These are phyloP conservation scores for Xylaria multiplex DNA, from an alignment of 2,329 filamentous ascomycete genomes.

Conservation along the genomic window DNA sequence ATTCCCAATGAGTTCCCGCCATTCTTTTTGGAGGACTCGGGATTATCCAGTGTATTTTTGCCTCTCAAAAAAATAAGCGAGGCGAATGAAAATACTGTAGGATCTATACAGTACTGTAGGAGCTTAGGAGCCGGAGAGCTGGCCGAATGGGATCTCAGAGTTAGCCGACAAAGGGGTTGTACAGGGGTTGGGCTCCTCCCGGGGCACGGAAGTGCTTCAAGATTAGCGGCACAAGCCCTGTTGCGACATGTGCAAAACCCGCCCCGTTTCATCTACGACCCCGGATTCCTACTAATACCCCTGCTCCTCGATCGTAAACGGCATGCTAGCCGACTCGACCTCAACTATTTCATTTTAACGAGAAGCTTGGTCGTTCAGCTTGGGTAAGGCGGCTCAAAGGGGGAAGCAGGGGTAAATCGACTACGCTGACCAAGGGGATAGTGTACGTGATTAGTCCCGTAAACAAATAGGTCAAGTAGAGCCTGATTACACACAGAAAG, in stretches of 20 bases:
- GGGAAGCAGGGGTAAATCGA: no score
- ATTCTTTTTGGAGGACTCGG: not conserved
- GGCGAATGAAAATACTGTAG: not conserved
- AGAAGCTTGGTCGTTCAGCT: conserved; percentile 9
- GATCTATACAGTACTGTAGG: not conserved
- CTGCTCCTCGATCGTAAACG: conserved; percentile 11
- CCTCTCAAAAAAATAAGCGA: not conserved
- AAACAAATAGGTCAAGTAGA: no score
- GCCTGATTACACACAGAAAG: no score
- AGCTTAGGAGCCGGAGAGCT: not conserved
- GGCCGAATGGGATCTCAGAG: conserved; percentile 30
- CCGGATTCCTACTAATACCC: conserved; percentile 12
- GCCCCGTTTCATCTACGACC: conserved; percentile 43
- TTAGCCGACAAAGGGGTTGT: conserved; percentile 40
- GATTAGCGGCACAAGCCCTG: conserved; percentile 33
- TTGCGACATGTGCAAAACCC: conserved; percentile 48
- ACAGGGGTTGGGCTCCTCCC: conserved; percentile 30
- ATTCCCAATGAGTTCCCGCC: not conserved
- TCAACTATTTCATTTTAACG: not conserved
- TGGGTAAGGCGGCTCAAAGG: conserved; percentile 13
- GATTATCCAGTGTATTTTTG: not conserved
- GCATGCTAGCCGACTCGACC: conserved; percentile 10
- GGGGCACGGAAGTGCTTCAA: conserved; percentile 48
- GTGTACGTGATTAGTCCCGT: no score
- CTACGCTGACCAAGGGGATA: no score